These are phyloP conservation scores for Fusarium tuaranense DNA, from an alignment of 2,329 filamentous ascomycete species.

Conservation along the genomic window DNA sequence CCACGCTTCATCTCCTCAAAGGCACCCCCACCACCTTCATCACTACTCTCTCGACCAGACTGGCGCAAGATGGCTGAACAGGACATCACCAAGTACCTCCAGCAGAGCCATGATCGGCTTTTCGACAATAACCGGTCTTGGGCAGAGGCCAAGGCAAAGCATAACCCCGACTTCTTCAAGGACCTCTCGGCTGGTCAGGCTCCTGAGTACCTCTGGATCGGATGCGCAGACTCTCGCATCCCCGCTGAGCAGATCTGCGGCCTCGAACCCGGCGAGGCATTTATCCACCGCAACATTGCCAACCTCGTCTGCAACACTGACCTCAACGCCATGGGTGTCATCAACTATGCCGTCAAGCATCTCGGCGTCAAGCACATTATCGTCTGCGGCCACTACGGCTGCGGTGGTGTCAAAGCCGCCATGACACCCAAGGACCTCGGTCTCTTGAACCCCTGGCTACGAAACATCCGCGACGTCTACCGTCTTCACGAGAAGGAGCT, in stretches of 20 bases:
- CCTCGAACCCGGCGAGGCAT: slow-evolving; percentile 88
- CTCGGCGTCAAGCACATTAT: slow-evolving; percentile 85
- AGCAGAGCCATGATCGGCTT: slow-evolving; percentile 73
- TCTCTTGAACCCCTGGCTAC: slow-evolving; percentile 78
- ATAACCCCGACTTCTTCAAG: slow-evolving; percentile 74
- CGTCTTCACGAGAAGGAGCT: slow-evolving; percentile 78
- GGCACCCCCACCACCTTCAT: slow-evolving; percentile 15
- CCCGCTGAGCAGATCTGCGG: slow-evolving; percentile 91
- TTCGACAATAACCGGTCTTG: slow-evolving; percentile 77
- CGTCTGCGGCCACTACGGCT: slow-evolving; percentile 83
- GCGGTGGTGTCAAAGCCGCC: slow-evolving; percentile 81
- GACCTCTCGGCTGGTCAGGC: slow-evolving; percentile 73
- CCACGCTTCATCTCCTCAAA: slow-evolving; percentile 20
- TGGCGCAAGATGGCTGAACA: slow-evolving; percentile 50
- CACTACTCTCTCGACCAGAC: slow-evolving; percentile 19
- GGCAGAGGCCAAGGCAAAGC: slow-evolving; percentile 68
- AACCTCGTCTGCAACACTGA: slow-evolving; percentile 87
- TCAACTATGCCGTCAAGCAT: slow-evolving; percentile 87
- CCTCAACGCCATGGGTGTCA: slow-evolving; percentile 82
- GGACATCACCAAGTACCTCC: slow-evolving; percentile 66
- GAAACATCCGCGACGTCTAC: slow-evolving; percentile 81
- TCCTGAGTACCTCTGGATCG: slow-evolving; percentile 86
- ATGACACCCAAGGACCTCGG: slow-evolving; percentile 78
- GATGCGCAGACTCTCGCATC: slow-evolving; percentile 90
- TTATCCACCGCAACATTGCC: slow-evolving; percentile 95